Base-by-base conservation (phyloP, 2,329 filamentous ascomycete genomes). In the Aspergillus fijiensis region DNA sequence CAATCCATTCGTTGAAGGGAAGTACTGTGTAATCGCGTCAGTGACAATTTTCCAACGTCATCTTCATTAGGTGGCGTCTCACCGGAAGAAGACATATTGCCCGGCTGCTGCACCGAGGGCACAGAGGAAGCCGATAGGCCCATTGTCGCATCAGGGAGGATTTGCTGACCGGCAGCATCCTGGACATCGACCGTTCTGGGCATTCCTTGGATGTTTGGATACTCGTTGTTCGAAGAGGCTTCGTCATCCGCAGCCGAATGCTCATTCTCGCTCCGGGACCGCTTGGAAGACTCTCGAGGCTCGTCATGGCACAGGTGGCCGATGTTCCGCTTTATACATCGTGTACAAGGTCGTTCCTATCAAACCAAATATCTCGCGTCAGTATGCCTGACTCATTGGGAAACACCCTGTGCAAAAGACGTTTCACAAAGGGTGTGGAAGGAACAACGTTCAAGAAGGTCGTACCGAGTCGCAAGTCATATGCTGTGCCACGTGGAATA, bases 271-370 rank as follows among this genome's bases (percentile, higher is more conserved):
- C 81, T 84, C 80, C 94, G 96, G 69, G 85, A 79, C 78, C 93
- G 94, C 79, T 95, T 96, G 61, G 89, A 86, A 67, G 87, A 82
- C 72, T 99, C 94, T 77, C 94, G 89, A 68, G 93, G 94, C 79
- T 98, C 95, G 79, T 99, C 95, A 81, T 97, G 95, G 79, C 95
- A 99, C 67, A 99, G 85, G 79, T 99, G 95, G 71, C 94, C 95
- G 77, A 99, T 99, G 80, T 96, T 96, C 73, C 95, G 89, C 81
- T 98, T 99, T 79, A 98, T 91, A 82, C 95, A 99, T 80, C 95
- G 87, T 71, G 92, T 94, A 85, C 95, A 99, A 72, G 95, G 95
- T 75, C 95, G 89, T 82, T 96, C 92, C 92, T 96, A 77, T 55
- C 0, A 29, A 29, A 61, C 49, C 58, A 53, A 62, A 53, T 12